A percentile compares a stretch with the other conserved stretches of the same genome.
These are phyloP conservation scores for Starmerella davenportii DNA, from an alignment of 805 yeast genomes.

Conservation along the genomic window DNA sequence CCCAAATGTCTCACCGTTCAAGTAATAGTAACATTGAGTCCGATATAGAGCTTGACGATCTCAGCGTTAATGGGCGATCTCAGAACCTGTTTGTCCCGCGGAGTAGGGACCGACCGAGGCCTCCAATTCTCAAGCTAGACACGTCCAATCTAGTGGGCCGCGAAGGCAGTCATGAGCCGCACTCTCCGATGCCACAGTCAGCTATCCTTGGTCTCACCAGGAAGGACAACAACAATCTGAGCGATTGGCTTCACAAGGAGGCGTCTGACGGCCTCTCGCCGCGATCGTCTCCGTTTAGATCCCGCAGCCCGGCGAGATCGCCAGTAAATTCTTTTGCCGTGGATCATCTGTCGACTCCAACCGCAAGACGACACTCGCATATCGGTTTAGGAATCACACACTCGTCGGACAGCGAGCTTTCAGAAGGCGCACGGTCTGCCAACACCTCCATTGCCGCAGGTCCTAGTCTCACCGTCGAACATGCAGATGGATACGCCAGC, in stretches of 20 bases:
- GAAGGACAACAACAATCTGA: constrained; percentile 1
- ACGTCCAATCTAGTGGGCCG: constrained; percentile 6
- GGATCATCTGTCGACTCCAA: neutral
- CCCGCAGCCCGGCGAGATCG: neutral
- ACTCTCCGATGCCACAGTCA: constrained; percentile 7
- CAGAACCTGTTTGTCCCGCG: neutral
- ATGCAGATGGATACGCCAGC: no score
- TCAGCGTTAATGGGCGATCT: neutral
- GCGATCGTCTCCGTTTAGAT: neutral
- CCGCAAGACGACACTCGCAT: no score
- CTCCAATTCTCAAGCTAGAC: constrained; percentile 9
- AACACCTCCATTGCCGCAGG: no score
- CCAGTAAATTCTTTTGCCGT: no score
- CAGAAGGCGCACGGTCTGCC: no score
- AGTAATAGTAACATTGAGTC: neutral
- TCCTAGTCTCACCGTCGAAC: no score
- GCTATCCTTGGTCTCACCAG: constrained; percentile 13
- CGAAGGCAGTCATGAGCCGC: neutral
- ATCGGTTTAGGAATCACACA: no score
- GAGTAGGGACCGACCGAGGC: neutral
- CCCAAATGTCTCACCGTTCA: no score
- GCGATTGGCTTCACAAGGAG: constrained; percentile 7
- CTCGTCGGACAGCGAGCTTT: no score
- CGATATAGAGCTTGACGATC: neutral
- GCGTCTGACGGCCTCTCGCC: neutral